These are phyloP conservation scores for Schizophyllum commune DNA, from an alignment of 1,284 basidiomycete species.

Conservation along the genomic window DNA sequence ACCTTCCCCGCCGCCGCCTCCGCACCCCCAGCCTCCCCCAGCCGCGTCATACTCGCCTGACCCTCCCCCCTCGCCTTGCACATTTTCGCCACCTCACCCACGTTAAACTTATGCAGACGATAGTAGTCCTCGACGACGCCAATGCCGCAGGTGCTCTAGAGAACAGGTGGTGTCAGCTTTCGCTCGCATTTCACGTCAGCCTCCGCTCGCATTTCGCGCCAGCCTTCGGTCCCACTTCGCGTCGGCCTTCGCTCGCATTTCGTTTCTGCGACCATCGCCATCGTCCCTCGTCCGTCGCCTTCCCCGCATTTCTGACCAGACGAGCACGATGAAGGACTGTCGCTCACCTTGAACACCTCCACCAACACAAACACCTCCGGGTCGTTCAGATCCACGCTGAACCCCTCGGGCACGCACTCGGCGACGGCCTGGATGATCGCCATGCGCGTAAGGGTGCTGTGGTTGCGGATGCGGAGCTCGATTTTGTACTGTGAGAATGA, in stretches of 20 bases:
- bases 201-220: no score
- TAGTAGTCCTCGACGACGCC: slow-evolving; percentile 68
- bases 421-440: slow-evolving; percentile 60
- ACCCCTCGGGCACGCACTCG: slow-evolving; percentile 52
- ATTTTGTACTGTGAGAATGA: slow-evolving; percentile 59
- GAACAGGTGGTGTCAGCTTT: background rate
- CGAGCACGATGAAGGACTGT: background rate
- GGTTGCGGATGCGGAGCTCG: slow-evolving; percentile 66
- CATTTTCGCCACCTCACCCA: slow-evolving; percentile 47
- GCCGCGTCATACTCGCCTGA: background rate
- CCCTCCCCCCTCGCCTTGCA: background rate
- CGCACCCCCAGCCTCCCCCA: background rate
- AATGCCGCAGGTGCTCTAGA: slow-evolving; percentile 63
- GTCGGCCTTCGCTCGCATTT: no score
- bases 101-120: slow-evolving; percentile 63
- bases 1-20: background rate
- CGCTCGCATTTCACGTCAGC: no score
- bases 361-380: slow-evolving; percentile 69
- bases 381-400: slow-evolving; percentile 56
- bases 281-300: no score
- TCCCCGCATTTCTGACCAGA: no score
- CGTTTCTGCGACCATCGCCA: no score
- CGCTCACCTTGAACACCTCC: slow-evolving; percentile 70
- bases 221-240: no score
- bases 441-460: slow-evolving; percentile 52